Evolutionary conservation across 352 stramenopile species (phyloP), one percentile per base, ranked within the genome.

Genomic region (Aphanomyces cochlioides): DNA sequence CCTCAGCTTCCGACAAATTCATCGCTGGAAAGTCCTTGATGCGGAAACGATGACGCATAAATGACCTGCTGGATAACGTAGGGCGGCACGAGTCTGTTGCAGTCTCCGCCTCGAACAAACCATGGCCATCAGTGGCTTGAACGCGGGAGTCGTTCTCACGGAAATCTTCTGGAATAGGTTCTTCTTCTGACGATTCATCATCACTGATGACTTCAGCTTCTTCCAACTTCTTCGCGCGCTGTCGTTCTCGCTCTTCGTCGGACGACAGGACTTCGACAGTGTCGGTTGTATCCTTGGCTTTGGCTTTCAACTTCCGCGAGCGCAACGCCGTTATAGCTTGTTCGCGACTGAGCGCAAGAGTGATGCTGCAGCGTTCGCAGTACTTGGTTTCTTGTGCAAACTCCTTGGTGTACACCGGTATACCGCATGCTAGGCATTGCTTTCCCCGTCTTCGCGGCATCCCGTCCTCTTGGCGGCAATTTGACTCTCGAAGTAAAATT

Each of bases 21-120:
- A 50, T n/a, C 43, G 28, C 28, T 28, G 43, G 43, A 50, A 50
- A 50, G 43, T 50, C 43, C 10, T 50, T 50, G 43, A n/a, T n/a
- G 43, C 43, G 43, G 43, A n/a, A 50, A n/a, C 43, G 43, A 50
- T 50, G 43, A 12, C 43, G 43, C 43, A 50, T n/a, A 50, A 50
- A 50, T n/a, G 43, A 50, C 43, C 43, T 28, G 28, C 28, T 50
- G 43, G 43, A 50, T 50, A 50, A 50, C 43, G 17, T 50, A 28
- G 43, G 43, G 43, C 2, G 17, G 43, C 43, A 0, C 2, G 28
- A 28, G 28, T 28, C 28, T 28, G 28, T 28, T 28, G 28, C 28
- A 28, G 28, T n/a, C 43, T 50, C 10, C 10, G 17, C 43, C 17
- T 50, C 43, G 43, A 50, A 50, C 43, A 50, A 12, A n/a, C 43